Conservation (phyloP, 495 filamentous ascomycete genomes). For the Talaromyces stipitatus region DNA sequence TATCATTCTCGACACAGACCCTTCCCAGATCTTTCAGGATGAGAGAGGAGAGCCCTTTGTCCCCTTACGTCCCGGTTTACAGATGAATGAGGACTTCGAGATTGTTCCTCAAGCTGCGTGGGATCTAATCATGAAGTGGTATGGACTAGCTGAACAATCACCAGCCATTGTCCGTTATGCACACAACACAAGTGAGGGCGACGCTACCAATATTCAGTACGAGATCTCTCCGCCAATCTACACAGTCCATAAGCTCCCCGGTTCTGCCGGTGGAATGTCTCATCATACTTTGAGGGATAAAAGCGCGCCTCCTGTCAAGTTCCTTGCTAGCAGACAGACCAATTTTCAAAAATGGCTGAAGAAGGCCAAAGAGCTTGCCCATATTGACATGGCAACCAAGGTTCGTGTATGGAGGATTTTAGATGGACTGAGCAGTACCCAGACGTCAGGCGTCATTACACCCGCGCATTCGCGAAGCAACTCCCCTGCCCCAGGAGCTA, state of each 20-base stretch:
- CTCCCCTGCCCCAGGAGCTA: conserved; percentile 38
- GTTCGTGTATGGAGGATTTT: conserved; percentile 74
- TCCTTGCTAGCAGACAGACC: conserved; percentile 62
- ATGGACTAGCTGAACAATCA: conserved; percentile 65
- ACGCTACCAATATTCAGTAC: conserved; percentile 60
- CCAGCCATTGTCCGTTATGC: conserved; percentile 66
- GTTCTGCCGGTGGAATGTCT: conserved; percentile 45
- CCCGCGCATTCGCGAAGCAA: conserved; percentile 50
- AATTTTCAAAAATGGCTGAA: conserved; percentile 66
- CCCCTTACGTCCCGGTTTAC: conserved; percentile 64
- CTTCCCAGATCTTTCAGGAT: conserved; percentile 36
- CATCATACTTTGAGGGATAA: conserved; percentile 53
- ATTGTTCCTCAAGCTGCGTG: conserved; percentile 72
- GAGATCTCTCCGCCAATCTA: conserved; percentile 83
- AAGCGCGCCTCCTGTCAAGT: conserved; percentile 45
- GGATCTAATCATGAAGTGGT: conserved; percentile 74
- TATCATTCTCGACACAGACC: conserved; percentile 38
- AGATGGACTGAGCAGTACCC: conserved; percentile 34
- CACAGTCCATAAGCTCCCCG: conserved; percentile 72
- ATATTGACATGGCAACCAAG: conserved; percentile 60
- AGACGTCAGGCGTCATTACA: conserved; percentile 43
- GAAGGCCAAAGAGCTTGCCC: conserved; percentile 55
- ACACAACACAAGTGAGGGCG: conserved; percentile 61
- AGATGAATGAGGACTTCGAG: conserved; percentile 60
- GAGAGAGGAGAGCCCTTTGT: conserved; percentile 57